A percentile compares a stretch with the other conserved stretches of the same genome.
These are phyloP conservation scores for Beauveria scarabaeidicola DNA, from an alignment of 2,329 filamentous ascomycete species.

Conservation along the genomic window DNA sequence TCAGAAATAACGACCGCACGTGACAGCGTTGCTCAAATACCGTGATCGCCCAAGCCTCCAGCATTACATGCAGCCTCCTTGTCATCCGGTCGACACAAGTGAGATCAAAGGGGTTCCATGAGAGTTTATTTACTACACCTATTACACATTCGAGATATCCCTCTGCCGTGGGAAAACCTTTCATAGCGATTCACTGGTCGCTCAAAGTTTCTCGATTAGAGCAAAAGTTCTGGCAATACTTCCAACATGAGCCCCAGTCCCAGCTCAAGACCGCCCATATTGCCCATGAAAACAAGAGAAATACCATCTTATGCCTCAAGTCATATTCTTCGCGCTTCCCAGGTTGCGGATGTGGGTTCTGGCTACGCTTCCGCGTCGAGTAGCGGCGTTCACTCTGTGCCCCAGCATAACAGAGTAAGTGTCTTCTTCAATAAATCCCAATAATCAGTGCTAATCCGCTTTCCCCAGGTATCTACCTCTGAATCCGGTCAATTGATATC, in stretches of 20 bases:
- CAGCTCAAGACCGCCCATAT: not conserved
- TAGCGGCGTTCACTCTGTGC: not conserved
- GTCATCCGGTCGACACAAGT: too few species aligned
- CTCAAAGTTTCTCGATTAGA: not conserved
- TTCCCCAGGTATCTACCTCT: not conserved
- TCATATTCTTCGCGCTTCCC: not conserved
- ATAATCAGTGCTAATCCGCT: not conserved
- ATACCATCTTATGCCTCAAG: conserved; percentile 8
- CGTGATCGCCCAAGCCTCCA: not conserved
- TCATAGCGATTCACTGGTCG: not conserved
- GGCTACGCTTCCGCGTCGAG: not conserved
- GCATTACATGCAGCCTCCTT: not conserved
- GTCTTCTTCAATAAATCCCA: not conserved
- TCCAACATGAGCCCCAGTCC: not conserved
- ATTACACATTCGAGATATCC: not conserved
- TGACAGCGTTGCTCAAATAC: not conserved
- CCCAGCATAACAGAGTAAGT: not conserved
- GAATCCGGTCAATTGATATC: not conserved
- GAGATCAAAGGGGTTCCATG: too few species aligned
- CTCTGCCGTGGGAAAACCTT: not conserved
- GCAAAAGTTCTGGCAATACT: not conserved
- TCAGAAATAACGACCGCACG: not conserved
- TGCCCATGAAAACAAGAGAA: conserved; percentile 2
- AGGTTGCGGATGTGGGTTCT: not conserved
- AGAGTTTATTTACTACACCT: not conserved